Conservation (phyloP, 2,329 filamentous ascomycete genomes). For the Xylaria sp. region DNA sequence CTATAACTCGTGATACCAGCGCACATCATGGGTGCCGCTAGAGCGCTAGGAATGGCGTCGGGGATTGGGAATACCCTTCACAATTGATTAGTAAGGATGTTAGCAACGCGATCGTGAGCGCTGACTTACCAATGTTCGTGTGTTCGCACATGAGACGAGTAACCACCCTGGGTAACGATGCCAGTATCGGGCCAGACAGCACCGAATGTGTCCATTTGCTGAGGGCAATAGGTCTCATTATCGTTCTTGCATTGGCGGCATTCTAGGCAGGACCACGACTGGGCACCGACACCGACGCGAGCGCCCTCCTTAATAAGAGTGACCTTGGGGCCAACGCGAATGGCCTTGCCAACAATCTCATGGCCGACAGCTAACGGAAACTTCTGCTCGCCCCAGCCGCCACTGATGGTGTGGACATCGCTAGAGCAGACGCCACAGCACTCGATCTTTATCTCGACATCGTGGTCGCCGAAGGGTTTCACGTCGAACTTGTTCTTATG, state of each 20-base stretch:
- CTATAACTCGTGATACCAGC: constrained; percentile 82
- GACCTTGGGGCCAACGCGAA: constrained; percentile 70
- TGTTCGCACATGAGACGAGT: constrained; percentile 68
- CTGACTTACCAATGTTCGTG: constrained; percentile 71
- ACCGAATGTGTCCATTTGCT: constrained; percentile 66
- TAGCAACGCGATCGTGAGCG: neutral
- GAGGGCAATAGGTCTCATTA: constrained; percentile 72
- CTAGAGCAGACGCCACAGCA: constrained; percentile 78
- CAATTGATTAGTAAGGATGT: neutral
- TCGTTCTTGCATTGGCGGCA: constrained; percentile 69
- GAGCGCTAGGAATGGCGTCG: constrained; percentile 64
- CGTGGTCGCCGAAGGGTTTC: constrained; percentile 85
- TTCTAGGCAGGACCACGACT: constrained; percentile 67
- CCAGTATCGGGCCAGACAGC: constrained; percentile 62
- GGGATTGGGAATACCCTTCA: constrained; percentile 73
- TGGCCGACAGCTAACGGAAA: constrained; percentile 63
- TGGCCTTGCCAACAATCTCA: constrained; percentile 73
- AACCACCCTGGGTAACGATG: constrained; percentile 67
- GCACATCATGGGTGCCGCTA: constrained; percentile 82
- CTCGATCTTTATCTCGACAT: constrained; percentile 87
- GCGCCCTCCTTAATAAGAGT: constrained; percentile 65
- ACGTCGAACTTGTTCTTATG: constrained; percentile 78
- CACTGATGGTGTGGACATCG: constrained; percentile 72
- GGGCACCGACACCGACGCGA: constrained; percentile 72
- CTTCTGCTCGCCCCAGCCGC: constrained; percentile 61